Evolutionary conservation across 2,329 filamentous ascomycete species (phyloP).

Genomic region (Fusarium sp.): DNA sequence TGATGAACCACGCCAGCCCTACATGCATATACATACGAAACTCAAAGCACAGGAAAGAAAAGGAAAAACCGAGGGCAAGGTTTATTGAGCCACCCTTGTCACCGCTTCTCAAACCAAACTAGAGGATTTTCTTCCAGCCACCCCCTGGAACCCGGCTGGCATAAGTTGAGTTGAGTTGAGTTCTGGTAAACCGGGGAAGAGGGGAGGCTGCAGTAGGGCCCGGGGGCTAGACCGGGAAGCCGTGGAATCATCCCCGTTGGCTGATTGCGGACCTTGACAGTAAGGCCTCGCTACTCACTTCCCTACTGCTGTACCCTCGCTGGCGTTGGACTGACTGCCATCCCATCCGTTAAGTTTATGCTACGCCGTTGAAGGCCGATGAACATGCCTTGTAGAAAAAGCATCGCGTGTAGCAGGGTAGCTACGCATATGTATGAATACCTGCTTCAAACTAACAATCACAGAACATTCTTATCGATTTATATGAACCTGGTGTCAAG

Average conservation of each 20-base stretch:
- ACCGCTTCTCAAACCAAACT: slow-evolving; percentile 26
- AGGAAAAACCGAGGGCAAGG: neutral
- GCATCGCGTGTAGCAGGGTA: neutral
- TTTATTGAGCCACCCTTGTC: slow-evolving; percentile 12
- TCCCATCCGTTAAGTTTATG: neutral
- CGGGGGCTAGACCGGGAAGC: slow-evolving; percentile 33
- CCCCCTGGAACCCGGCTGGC: slow-evolving; percentile 11
- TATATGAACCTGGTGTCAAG: neutral
- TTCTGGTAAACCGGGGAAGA: slow-evolving; percentile 26
- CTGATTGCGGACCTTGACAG: slow-evolving; percentile 11
- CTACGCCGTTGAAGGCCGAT: slow-evolving; percentile 11
- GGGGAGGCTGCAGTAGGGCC: slow-evolving; percentile 37
- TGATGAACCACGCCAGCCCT: slow-evolving; percentile 17
- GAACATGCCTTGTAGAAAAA: neutral
- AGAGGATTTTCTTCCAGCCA: slow-evolving; percentile 14
- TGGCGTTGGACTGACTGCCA: slow-evolving; percentile 31
- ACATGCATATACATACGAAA: slow-evolving; percentile 2
- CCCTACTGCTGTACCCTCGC: neutral
- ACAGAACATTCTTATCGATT: neutral
- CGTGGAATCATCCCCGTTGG: slow-evolving; percentile 37
- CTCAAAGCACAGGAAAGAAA: neutral
- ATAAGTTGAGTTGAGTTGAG: neutral
- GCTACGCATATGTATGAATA: neutral
- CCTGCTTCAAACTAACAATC: neutral
- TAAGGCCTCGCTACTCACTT: slow-evolving; percentile 7